These are phyloP conservation scores for Balansia obtecta DNA, from an alignment of 2,329 filamentous ascomycete species.

Conservation along the genomic window DNA sequence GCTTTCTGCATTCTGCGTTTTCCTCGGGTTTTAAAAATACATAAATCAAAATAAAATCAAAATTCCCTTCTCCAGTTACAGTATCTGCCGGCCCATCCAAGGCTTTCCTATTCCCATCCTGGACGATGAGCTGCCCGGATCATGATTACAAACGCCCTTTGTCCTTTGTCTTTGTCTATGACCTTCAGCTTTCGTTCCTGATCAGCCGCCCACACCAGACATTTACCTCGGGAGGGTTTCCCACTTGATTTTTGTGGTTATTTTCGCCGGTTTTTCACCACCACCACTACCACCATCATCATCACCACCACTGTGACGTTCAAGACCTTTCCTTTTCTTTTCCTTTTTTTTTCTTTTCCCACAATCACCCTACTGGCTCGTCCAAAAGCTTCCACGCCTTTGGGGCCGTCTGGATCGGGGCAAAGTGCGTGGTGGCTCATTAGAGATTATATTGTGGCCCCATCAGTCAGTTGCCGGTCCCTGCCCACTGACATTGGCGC, in stretches of 20 bases:
- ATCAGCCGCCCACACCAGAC: too few relatives aligned
- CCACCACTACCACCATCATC: too few relatives aligned
- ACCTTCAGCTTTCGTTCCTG: too few relatives aligned
- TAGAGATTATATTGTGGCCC: slow-evolving; percentile 6
- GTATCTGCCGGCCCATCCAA: not conserved
- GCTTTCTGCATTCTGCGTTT: not conserved
- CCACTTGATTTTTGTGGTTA: not conserved
- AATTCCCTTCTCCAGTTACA: too few relatives aligned
- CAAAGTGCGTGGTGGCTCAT: slow-evolving; percentile 3
- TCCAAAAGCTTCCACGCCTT: not conserved
- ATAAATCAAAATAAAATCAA: not conserved
- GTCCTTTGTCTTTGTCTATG: too few relatives aligned
- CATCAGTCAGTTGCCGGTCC: not conserved
- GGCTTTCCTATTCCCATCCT: not conserved
- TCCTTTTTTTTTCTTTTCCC: not conserved
- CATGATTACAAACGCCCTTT: too few relatives aligned
- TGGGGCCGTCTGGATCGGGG: slow-evolving; percentile 1
- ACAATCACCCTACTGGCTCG: not conserved
- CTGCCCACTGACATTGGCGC: slow-evolving; percentile 2
- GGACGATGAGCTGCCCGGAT: too few relatives aligned
- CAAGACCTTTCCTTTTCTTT: not conserved
- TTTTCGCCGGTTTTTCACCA: not conserved
- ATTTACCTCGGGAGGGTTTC: too few relatives aligned
- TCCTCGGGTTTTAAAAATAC: not conserved
- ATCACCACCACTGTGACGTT: not conserved